Base-by-base conservation (phyloP, 495 filamentous ascomycete genomes). In the Choiromyces venosus region DNA sequence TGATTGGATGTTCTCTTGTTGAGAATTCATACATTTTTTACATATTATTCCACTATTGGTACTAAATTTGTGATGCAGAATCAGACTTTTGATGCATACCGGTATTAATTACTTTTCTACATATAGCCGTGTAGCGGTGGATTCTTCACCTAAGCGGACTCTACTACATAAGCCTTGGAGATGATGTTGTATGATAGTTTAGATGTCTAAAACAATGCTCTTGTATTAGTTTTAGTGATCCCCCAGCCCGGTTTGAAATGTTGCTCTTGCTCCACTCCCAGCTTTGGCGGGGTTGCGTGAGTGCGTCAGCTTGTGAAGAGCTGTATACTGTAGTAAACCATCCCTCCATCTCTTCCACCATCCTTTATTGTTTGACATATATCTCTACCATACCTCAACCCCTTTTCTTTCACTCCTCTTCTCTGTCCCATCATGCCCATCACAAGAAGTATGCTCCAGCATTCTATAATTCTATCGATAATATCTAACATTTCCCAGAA, bases 401-500 rank as follows among this genome's bases (percentile, higher is more conserved):
- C 12, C 2, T 33, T 33, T 14, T 12, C 25, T 29, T 16, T 61
- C 25, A 7, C 1, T n/a, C 25, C 52, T 33, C 52, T 33, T 12
- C 52, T 33, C 52, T 29, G 25, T 33, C 29, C 70, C 61, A 37
- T n/a, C 44, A 79, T 79, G 78, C 64, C 73, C 40, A 72, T 79
- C 14, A 74, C 71, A n/a, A 76, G 77, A 76, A 76, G 78, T 79
- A 66, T 40, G 29, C 52, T 14, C 35, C 37, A 67, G 42, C 69
- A 40, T 37, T 66, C 18, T n/a, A 71, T 21, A 36, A 29, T 25
- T 44, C n/a, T 18, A 38, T 12, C 40, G 37, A 75, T 72, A 25
- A 78, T 25, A 77, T 44, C 67, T 73, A 36, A 61, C n/a, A 38
- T 39, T 56, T 52, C 35, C 37, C 65, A 92, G 90, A 90, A 74